Evolutionary conservation across 2,329 filamentous ascomycete species (phyloP).

Genomic region (Fusarium keratoplasticum): DNA sequence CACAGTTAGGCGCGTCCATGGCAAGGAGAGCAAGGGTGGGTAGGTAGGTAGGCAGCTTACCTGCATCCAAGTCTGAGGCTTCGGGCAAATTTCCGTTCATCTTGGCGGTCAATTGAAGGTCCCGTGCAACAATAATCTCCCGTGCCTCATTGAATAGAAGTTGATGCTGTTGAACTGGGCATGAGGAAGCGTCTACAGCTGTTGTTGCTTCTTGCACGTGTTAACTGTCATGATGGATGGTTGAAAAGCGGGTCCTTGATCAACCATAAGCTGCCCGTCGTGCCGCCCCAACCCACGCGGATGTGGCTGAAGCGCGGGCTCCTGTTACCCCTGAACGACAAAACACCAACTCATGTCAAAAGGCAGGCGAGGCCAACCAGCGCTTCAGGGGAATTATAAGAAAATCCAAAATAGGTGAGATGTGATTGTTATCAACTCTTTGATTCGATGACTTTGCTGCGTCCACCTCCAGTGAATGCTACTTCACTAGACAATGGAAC

Average conservation of each 20-base stretch:
- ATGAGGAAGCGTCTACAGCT: constrained; percentile 20
- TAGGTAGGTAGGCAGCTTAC: constrained; percentile 46
- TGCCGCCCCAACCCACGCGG: neutral
- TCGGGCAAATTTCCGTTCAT: constrained; percentile 57
- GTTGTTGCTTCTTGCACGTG: constrained; percentile 40
- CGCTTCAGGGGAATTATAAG: neutral
- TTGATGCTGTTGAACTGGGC: constrained; percentile 3
- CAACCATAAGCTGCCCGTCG: constrained; percentile 10
- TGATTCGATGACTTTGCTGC: constrained; percentile 24
- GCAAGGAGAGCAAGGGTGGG: constrained; percentile 13
- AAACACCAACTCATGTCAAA: neutral
- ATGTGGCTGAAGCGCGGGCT: constrained; percentile 30
- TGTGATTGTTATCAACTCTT: constrained; percentile 14
- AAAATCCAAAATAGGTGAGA: constrained; percentile 8
- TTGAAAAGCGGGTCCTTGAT: constrained; percentile 37
- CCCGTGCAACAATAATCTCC: neutral
- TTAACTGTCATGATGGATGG: constrained; percentile 42
- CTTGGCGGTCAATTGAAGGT: constrained; percentile 15
- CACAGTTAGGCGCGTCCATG: constrained; percentile 31
- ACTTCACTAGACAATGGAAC: constrained; percentile 9
- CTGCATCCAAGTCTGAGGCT: constrained; percentile 57
- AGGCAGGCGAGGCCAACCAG: neutral
- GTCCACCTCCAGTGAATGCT: constrained; percentile 21
- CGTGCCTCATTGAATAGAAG: constrained; percentile 12
- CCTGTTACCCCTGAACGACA: constrained; percentile 13